Evolutionary conservation across 192 early-diverging fungal genomes (phyloP).

Genomic region (Coemansia sp.): DNA sequence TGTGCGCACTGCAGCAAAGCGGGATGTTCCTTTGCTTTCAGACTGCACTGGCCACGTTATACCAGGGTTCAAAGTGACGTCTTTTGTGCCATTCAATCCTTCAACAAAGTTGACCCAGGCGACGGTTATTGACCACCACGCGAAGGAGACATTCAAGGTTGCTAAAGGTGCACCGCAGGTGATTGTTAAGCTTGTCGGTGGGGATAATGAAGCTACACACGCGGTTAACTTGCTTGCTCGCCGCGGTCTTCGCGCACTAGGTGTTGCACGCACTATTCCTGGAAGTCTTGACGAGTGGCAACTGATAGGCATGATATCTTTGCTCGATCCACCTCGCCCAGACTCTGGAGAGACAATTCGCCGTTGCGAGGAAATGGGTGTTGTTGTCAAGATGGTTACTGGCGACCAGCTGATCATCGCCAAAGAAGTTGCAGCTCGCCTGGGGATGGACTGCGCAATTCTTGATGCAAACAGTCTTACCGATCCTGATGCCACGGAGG

Average conservation of each 20-base stretch:
- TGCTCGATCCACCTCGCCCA: constrained; percentile 86
- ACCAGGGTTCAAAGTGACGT: constrained; percentile 91
- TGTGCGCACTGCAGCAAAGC: constrained; percentile 78
- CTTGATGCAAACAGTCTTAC: constrained; percentile 85
- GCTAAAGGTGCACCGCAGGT: constrained; percentile 97
- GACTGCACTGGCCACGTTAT: constrained; percentile 68
- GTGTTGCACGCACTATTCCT: constrained; percentile 80
- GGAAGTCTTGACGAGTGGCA: constrained; percentile 67
- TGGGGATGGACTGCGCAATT: constrained; percentile 91
- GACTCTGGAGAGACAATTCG: constrained; percentile 86
- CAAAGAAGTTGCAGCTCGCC: constrained; percentile 86
- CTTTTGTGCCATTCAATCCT: constrained; percentile 93
- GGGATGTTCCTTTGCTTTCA: constrained; percentile 66
- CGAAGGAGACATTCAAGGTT: constrained; percentile 75
- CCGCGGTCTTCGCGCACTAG: constrained; percentile 90
- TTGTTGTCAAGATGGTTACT: constrained; percentile 96
- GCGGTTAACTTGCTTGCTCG: constrained; percentile 84
- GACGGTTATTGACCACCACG: constrained; percentile 72
- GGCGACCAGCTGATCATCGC: constrained; percentile 95
- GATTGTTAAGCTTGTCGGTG: constrained; percentile 78
- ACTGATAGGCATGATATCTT: constrained; percentile 87
- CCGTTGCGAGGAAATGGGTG: constrained; percentile 82
- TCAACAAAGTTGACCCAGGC: constrained; percentile 89
- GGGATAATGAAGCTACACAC: constrained; percentile 75
- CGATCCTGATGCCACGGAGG: constrained; percentile 74